Base-by-base conservation (phyloP, 169 alveolate genomes). In the Cryptosporidium sp. region DNA sequence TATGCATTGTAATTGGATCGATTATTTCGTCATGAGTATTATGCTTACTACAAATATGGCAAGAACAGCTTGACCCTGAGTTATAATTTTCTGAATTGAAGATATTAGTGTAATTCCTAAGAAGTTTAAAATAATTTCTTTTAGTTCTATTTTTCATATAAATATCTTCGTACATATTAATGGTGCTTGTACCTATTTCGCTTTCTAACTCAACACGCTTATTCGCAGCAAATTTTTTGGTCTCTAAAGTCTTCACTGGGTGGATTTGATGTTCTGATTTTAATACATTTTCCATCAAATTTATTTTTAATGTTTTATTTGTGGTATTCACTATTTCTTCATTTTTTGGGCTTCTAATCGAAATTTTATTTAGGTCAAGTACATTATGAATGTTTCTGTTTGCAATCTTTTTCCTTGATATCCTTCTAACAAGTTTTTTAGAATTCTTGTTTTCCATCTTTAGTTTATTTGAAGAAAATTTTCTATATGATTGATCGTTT, bases 1-100 rank as follows among this genome's bases (percentile, higher is more conserved):
- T 80, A 80, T 80, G 89, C 31, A 80, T 12, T 26, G 89, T 61
- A 45, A 80, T 80, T 44, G 89, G 89, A 62, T 80, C 89, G 10
- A 80, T 80, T 35, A 52, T 73, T 4, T 35, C 37, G 2, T 73
- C 68, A 62, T 44, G 26, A 16, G 7, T 23, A 5, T 12, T 26
- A 12, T 80, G 75, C 39, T 14, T 42, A 21, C n/a, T 80, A 67
- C 89, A 80, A 7, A 62, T 23, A 29, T 80, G 89, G 60, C 89
- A 80, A 18, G 86, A 73, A 56, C 86, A 73, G 21, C 12, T 14
- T 10, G 86, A 73, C 12, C 60, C 70, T 18, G 33, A 8, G 26
- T 23, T 29, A 52, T 23, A 33, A 31, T 73, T 33, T 52, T 56
- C 71, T 18, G n/a, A 10, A 4, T 26, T 31, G 9, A 21, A 33